Evolutionary conservation across 1,139 yeast genomes (phyloP), one percentile per base, ranked within the genome.

Genomic region (Candida glucosophila): DNA sequence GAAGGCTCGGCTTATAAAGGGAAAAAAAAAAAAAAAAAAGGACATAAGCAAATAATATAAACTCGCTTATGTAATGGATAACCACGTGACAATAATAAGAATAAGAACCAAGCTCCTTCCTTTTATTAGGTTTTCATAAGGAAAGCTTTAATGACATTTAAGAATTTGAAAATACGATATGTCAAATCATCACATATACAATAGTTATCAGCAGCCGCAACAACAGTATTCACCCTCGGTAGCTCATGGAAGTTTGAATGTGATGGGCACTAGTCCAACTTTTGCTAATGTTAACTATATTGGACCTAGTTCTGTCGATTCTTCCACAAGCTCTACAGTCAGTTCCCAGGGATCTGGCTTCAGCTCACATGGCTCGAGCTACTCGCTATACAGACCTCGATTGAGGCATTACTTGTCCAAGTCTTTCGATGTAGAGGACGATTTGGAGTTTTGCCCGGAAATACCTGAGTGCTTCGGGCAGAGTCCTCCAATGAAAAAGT

Each of bases 401-500:
- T 54, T 62, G 35, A 52, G 70, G 39, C 63, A 62, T 39, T 63
- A 62, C 42, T 47, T 63, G 26, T 69, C 77, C 15, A 74, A 74
- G 40, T 73, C 77, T 19, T 74, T 75, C 49, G 81, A 74, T 35
- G 44, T 66, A 11, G 80, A 75, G 43, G 82, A 75, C 43, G 82
- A 75, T 43, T 44, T 73, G 45, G 80, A 74, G 47, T 75, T 74
- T 40, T 73, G 80, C 37, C 81, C 81, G 1, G 79, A 73, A 35
- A 73, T 59, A 29, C 64, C 50, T 12, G 44, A 55, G 33, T 10
- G 33, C 36, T 15, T 37, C 13, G 24, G 32, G 6, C 24, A 27
- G 12, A 28, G 21, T 37, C 58, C 58, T n/a, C 40, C 47, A 2
- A 30, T 41, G 12, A 53, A 49, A 33, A 71, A 64, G 43, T 73